Base-by-base conservation (phyloP, 768 basidiomycete genomes). In the Pleurotus citrinopileatus region DNA sequence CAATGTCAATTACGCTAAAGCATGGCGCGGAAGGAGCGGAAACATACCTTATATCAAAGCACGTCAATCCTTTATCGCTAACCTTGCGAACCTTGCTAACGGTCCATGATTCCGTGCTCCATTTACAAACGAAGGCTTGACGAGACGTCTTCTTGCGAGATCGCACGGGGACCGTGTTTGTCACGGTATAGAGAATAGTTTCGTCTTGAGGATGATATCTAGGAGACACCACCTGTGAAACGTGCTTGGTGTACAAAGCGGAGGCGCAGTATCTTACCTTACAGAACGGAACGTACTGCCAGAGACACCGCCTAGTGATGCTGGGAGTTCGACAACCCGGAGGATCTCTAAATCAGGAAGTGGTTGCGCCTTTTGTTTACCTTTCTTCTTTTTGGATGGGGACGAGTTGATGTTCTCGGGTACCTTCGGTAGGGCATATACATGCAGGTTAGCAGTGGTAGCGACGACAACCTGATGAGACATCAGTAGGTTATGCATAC, bases 11-110 rank as follows among this genome's bases (percentile, higher is more conserved):
- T 5, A n/a, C 6, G n/a, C 26, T 19, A 3, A 52, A 58, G 26
- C 7, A 42, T 2, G 34, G 48, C 26, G 57, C 52, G 43, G 56
- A 25, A 36, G 28, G 46, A 51, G 10, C 9, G 1, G 42, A 26
- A 10, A 62, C 78, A 53, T 58, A 92, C 94, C 92, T 96, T 50
- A 93, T 70, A 64, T 93, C 92, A 63, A 98, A 88, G 61, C 86
- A 89, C 9, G 96, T 98, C 26, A 97, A 62, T 17, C 88, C 86
- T 57, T 86, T 84, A 56, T 89, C 87, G 23, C 86, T 83, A 3
- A 94, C 75, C 64, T 92, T 91, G 53, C 87, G 78, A 20, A 75
- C 75, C 55, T 82, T 85, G 4, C 82, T 76, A 4, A 85, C 70
- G 15, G 75, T 78, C 90, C 92, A 92, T 2, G 77, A 79, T 17